These are phyloP conservation scores for Solanum bukasovii DNA, from an alignment of 257 asterid species.

Conservation along the genomic window DNA sequence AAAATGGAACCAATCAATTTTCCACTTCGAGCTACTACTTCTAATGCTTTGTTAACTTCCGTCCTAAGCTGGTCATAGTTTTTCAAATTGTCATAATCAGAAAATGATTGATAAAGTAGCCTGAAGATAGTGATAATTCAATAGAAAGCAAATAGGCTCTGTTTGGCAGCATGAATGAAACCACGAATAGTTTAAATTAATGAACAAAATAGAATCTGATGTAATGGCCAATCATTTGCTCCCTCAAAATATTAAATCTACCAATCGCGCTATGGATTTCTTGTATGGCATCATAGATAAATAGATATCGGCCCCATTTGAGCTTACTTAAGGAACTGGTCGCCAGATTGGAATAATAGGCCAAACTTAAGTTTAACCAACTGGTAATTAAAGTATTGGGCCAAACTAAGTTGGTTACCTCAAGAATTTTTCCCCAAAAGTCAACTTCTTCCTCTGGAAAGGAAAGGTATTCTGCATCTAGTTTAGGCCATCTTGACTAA, in stretches of 20 bases:
- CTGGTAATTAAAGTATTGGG: background rate
- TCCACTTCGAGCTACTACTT: constrained; percentile 55
- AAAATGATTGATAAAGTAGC: background rate
- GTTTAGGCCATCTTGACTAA: constrained; percentile 73
- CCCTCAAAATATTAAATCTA: background rate
- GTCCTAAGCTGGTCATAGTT: constrained; percentile 59
- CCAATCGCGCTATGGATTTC: background rate
- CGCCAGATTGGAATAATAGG: background rate
- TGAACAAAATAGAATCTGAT: background rate
- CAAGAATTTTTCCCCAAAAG: constrained; percentile 85
- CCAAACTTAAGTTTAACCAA: background rate
- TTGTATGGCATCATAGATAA: background rate
- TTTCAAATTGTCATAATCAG: constrained; percentile 1
- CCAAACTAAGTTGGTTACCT: constrained; percentile 30
- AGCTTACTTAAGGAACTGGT: background rate
- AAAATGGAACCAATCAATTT: constrained; percentile 88
- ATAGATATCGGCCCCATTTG: background rate
- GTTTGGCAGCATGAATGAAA: background rate
- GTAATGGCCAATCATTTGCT: background rate
- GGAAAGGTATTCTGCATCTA: constrained; percentile 39
- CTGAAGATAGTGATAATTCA: background rate
- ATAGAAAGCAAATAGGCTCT: background rate
- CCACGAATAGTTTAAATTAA: background rate
- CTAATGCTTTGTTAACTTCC: constrained; percentile 97
- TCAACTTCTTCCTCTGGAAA: constrained; percentile 56